Evolutionary conservation across 148 eudicot genomes (phyloP).

Genomic region (Vaccinium macrocarpon): DNA sequence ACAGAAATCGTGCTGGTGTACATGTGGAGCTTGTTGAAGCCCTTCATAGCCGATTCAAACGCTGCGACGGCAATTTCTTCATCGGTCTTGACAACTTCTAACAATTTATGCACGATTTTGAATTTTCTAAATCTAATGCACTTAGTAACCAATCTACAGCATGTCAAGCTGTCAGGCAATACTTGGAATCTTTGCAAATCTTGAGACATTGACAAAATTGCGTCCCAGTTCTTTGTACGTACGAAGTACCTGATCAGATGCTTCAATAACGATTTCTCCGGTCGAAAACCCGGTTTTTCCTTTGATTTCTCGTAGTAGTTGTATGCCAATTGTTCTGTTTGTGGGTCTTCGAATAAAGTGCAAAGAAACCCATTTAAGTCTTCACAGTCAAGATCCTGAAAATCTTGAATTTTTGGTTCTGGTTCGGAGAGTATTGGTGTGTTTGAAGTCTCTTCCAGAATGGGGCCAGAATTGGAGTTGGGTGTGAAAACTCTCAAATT

Average conservation of each 20-base stretch:
- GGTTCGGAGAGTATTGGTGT: slow-evolving; percentile 20
- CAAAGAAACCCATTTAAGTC: slow-evolving; percentile 34
- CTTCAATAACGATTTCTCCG: slow-evolving; percentile 40
- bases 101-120: slow-evolving; percentile 43
- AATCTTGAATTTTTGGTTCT: slow-evolving; percentile 15
- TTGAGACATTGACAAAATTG: slow-evolving; percentile 29
- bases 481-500: slow-evolving; percentile 12
- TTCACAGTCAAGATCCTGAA: not conserved
- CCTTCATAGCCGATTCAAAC: slow-evolving; percentile 56
- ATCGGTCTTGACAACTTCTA: slow-evolving; percentile 39
- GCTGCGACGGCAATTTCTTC: slow-evolving; percentile 32
- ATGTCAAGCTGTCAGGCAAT: slow-evolving; percentile 46
- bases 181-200: slow-evolving; percentile 43
- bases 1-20: slow-evolving; percentile 51
- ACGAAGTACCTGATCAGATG: slow-evolving; percentile 53
- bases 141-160: slow-evolving; percentile 49
- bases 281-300: slow-evolving; percentile 36
- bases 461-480: slow-evolving; percentile 23
- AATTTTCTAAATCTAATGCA: slow-evolving; percentile 67
- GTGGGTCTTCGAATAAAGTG: slow-evolving; percentile 35
- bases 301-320: slow-evolving; percentile 61
- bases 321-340: slow-evolving; percentile 46
- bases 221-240: slow-evolving; percentile 50
- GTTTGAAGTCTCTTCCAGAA: slow-evolving; percentile 21
- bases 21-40: slow-evolving; percentile 88